Conservation (phyloP, 176 grass and related monocot genomes). For the Paspalum notatum region DNA sequence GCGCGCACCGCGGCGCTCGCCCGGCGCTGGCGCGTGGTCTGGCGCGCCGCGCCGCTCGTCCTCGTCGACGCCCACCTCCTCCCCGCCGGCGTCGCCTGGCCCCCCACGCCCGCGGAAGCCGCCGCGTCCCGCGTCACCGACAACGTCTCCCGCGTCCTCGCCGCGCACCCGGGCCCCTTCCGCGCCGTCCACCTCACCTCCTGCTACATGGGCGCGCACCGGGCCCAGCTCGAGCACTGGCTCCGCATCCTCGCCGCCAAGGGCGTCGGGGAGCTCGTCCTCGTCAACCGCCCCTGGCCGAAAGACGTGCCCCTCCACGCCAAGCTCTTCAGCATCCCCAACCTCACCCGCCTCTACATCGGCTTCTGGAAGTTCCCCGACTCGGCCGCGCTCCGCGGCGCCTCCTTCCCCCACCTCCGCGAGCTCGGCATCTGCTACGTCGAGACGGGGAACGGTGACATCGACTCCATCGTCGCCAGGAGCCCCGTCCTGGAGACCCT, state of each 20-base stretch:
- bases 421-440: conserved; percentile 13
- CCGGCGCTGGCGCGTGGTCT: background rate
- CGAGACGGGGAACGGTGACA: background rate
- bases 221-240: background rate
- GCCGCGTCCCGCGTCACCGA: background rate
- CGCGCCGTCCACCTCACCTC: background rate
- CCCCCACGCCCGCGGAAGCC: background rate
- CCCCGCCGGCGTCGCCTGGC: background rate
- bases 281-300: background rate
- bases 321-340: background rate
- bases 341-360: background rate
- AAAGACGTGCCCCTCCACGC: background rate
- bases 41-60: background rate
- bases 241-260: conserved; percentile 8
- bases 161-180: background rate
- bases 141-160: background rate
- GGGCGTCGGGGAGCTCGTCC: background rate
- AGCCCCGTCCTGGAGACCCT: conserved; percentile 13
- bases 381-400: background rate
- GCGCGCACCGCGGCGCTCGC: background rate
- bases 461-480: conserved; percentile 5
- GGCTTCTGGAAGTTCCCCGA: background rate
- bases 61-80: background rate
- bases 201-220: background rate
- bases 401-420: conserved; percentile 5